Conservation (phyloP, 2,329 filamentous ascomycete genomes). For the Xylariaceae sp. region DNA sequence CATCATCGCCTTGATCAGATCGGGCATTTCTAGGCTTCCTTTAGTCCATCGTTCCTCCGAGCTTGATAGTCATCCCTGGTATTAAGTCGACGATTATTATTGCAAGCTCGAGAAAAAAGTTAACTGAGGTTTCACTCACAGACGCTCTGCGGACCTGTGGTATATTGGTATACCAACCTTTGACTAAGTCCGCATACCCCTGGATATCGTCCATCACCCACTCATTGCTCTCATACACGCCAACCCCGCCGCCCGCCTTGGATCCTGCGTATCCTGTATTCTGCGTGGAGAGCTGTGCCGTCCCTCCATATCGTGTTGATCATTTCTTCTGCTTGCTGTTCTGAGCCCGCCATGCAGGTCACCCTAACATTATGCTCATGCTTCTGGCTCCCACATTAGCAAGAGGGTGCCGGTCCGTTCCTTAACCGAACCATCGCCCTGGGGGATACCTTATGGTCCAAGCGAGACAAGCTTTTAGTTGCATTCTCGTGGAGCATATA, state of each 20-base stretch:
- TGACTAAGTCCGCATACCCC: conserved; percentile 36
- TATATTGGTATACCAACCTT: conserved; percentile 42
- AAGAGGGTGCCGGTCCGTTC: conserved; percentile 47
- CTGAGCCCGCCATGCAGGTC: conserved; percentile 47
- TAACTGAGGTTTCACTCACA: conserved; percentile 32
- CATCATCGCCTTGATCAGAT: conserved; percentile 43
- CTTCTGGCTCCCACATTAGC: conserved; percentile 43
- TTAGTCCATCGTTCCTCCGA: conserved; percentile 48
- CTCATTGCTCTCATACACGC: conserved; percentile 39
- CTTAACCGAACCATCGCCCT: conserved; percentile 45
- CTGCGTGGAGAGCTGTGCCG: conserved; percentile 45
- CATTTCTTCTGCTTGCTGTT: conserved; percentile 42
- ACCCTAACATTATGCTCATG: conserved; percentile 48
- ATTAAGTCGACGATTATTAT: conserved; percentile 41
- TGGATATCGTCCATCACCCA: conserved; percentile 41
- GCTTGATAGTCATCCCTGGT: conserved; percentile 39
- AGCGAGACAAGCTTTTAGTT: conserved; percentile 43
- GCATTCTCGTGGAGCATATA: conserved; percentile 41
- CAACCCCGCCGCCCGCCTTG: conserved; percentile 48
- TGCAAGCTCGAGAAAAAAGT: conserved; percentile 32
- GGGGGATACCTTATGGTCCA: conserved; percentile 43
- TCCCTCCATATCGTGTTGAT: conserved; percentile 46
- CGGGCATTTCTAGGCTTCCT: conserved; percentile 45
- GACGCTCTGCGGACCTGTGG: conserved; percentile 34
- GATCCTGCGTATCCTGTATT: conserved; percentile 39